phyloP scores from a whole-genome alignment of 352 stramenopile genomes.

The Globisporangium heterothallicum region DNA sequence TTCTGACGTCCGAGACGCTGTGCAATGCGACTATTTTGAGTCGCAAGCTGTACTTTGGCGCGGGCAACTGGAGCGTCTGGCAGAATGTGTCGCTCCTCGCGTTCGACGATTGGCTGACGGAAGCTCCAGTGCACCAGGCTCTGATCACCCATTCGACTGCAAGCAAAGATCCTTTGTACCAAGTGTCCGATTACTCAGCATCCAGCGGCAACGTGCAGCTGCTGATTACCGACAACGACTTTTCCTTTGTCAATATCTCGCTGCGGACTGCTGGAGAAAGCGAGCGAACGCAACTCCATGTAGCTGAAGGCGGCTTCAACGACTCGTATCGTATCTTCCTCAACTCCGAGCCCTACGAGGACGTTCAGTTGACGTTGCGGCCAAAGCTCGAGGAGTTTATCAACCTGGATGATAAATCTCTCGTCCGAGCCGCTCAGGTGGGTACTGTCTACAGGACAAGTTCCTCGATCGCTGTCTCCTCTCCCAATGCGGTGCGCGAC shows the following conservation, averaged over 20 bases:
- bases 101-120: constrained; percentile 59
- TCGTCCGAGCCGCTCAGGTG: constrained; percentile 25
- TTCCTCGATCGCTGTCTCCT: constrained; percentile 7
- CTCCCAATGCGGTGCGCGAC: constrained; percentile 8
- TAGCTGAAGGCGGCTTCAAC: constrained; percentile 73
- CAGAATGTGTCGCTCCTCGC: constrained; percentile 50
- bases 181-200: constrained; percentile 22
- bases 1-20: constrained; percentile 19
- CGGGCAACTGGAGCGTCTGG: constrained; percentile 58
- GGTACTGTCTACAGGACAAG: constrained; percentile 15
- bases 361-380: constrained; percentile 38
- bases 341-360: constrained; percentile 57
- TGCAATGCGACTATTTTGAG: constrained; percentile 61
- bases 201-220: constrained; percentile 26
- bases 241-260: constrained; percentile 59
- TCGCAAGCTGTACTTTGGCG: constrained; percentile 42
- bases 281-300: constrained; percentile 33
- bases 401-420: constrained; percentile 24
- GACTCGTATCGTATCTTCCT: constrained; percentile 62
- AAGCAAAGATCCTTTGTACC: constrained; percentile 47
- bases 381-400: constrained; percentile 40
- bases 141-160: constrained; percentile 42
- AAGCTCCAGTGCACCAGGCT: constrained; percentile 39
- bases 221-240: constrained; percentile 58
- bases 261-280: constrained; percentile 17